Conservation (phyloP, 139 green algal genomes). For the Spirogloea muscicola region DNA sequence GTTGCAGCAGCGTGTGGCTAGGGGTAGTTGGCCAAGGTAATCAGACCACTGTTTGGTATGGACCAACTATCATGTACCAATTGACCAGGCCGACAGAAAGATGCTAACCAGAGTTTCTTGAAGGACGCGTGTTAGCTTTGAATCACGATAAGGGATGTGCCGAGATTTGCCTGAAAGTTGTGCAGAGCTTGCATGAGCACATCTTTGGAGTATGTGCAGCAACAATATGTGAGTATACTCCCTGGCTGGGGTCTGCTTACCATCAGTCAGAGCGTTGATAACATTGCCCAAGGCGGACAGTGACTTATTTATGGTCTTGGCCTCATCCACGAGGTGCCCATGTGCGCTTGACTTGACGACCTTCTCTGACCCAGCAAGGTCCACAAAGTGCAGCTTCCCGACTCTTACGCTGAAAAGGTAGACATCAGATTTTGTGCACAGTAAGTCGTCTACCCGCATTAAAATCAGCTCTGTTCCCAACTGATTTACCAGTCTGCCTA, state of each 20-base stretch:
- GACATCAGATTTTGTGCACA: no score
- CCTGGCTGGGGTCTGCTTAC: not conserved
- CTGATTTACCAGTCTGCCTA: no score
- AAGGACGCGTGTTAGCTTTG: constrained; percentile 90
- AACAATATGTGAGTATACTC: not conserved
- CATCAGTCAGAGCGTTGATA: constrained; percentile 47
- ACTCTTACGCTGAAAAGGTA: constrained; percentile 19
- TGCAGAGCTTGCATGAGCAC: not conserved
- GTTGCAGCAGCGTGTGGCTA: no score
- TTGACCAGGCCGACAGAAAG: no score
- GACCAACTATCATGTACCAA: not conserved
- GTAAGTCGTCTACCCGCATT: no score
- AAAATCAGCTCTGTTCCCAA: no score
- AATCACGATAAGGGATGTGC: constrained; percentile 93
- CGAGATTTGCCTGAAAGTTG: constrained; percentile 30
- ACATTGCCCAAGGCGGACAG: constrained; percentile 47
- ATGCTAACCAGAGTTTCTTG: constrained; percentile 77
- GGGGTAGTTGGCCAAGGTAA: no score
- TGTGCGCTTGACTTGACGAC: constrained; percentile 43
- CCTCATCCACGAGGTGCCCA: constrained; percentile 35
- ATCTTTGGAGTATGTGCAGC: not conserved
- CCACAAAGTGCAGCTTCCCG: constrained; percentile 46
- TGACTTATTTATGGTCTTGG: constrained; percentile 53
- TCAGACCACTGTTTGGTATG: not conserved
- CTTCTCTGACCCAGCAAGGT: constrained; percentile 50